Base-by-base conservation (phyloP, 192 early-diverging fungal genomes). In the Dispira simplex region DNA sequence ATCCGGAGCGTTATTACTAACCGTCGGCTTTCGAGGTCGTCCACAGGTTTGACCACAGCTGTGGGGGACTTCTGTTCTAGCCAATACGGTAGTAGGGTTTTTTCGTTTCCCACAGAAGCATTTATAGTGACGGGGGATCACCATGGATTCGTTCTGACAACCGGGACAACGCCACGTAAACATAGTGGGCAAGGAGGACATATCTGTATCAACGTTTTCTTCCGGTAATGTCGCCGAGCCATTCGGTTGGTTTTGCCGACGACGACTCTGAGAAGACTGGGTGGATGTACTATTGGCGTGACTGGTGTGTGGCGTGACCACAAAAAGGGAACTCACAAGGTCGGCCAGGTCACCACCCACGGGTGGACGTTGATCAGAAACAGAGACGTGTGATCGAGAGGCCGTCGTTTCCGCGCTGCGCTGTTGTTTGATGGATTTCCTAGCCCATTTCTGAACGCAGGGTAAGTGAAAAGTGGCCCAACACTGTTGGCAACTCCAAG, bases 381-480 rank as follows among this genome's bases (percentile, higher is more conserved):
- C 32, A 39, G 32, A 39, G 32, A 6, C 32, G 1, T 39, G 32
- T 39, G 32, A 39, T 39, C 3, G 6, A 6, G 32, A 39, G 32
- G 32, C 6, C 32, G 32, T 6, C 6, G 32, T 39, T 39, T 39
- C 12, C 66, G 49, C 44, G 51, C 8, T 26, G 56, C 62, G 62
- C 32, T 65, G 64, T 21, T 39, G 13, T 48, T 52, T 66, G 10
- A 78, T 69, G 32, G 83, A 83, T 46, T 85, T 82, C 26, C 67
- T 75, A 3, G 83, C 90, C 91, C 91, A 93, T 65, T 83, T 83
- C 44, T 83, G 75, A 11, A 90, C 75, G 74, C 95, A 97, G 18
- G 84, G 77, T 8, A 94, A 70, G 70, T 98, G 95, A 69, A 95
- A 96, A 3, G 92, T 82, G 13, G 88, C 90, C 83, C 82, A 95